phyloP scores from a whole-genome alignment of 2,329 filamentous ascomycete species.

The Fusarium cicatricum region DNA sequence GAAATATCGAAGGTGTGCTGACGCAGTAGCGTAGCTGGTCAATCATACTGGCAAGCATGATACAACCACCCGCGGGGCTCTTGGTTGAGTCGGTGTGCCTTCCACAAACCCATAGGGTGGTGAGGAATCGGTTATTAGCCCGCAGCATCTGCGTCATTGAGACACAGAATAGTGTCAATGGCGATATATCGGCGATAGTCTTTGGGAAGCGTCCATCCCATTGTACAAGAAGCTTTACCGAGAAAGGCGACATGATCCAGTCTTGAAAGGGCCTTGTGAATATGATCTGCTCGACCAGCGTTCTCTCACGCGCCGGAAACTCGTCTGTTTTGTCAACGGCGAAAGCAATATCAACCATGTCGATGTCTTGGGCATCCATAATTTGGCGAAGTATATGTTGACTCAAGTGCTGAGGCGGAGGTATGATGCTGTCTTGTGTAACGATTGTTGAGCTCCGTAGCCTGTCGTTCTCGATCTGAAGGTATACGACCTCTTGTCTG shows the following conservation, averaged over 20 bases:
- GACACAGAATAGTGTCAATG: neutral
- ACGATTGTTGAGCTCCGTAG: too few relatives aligned
- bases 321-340: neutral
- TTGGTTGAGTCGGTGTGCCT: constrained; percentile 1
- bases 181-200: neutral
- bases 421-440: neutral
- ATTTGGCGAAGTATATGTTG: neutral
- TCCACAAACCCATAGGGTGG: neutral
- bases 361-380: neutral
- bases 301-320: neutral
- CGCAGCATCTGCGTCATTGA: neutral
- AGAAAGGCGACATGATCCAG: neutral
- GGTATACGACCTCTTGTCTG: too few relatives aligned
- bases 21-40: constrained; percentile 16
- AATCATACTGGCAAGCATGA: constrained; percentile 14
- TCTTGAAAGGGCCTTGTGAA: neutral
- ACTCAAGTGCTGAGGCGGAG: neutral
- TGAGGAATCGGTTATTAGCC: neutral
- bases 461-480: too few relatives aligned
- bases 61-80: neutral
- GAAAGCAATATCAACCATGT: neutral
- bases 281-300: constrained; percentile 1
- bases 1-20: constrained; percentile 16
- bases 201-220: neutral
- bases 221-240: constrained; percentile 4